These are phyloP conservation scores for Hammondia hammondi DNA, from an alignment of 169 alveolate genomes.

Conservation along the genomic window DNA sequence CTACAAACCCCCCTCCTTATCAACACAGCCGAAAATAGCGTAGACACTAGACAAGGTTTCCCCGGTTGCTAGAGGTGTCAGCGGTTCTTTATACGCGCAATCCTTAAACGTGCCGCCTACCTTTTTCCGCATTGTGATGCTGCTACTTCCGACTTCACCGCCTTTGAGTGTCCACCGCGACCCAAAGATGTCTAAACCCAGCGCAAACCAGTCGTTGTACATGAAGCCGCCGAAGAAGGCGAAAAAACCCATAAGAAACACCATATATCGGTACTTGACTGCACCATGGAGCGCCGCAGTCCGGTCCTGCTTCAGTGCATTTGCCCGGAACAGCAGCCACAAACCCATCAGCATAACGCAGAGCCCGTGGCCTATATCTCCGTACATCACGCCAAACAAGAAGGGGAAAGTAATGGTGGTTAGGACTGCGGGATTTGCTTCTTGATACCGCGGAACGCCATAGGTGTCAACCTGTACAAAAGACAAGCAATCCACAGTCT, in stretches of 20 bases:
- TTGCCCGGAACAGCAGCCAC: neutral
- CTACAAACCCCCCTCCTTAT: no score
- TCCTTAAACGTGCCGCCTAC: neutral
- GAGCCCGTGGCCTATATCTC: conserved; percentile 99
- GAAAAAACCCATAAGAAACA: conserved; percentile 94
- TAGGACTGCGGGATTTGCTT: conserved; percentile 97
- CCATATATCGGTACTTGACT: conserved; percentile 89
- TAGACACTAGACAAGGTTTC: no score
- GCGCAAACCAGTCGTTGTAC: conserved; percentile 97
- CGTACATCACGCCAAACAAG: conserved; percentile 99
- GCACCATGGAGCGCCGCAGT: conserved; percentile 38
- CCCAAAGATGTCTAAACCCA: conserved; percentile 94
- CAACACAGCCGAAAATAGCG: no score
- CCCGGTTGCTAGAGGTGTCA: no score
- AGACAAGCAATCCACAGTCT: conserved; percentile 29
- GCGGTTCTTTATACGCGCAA: no score
- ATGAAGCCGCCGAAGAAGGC: conserved; percentile 92
- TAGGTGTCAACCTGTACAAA: conserved; percentile 93
- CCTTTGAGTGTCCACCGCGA: conserved; percentile 71
- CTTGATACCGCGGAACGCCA: conserved; percentile 99
- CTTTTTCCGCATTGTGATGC: neutral
- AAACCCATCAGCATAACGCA: conserved; percentile 79
- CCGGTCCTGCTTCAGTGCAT: neutral
- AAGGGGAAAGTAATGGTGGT: conserved; percentile 99
- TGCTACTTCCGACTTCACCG: neutral